Evolutionary conservation across 768 basidiomycete genomes (phyloP).

Genomic region (Auricularia auricula-judae): DNA sequence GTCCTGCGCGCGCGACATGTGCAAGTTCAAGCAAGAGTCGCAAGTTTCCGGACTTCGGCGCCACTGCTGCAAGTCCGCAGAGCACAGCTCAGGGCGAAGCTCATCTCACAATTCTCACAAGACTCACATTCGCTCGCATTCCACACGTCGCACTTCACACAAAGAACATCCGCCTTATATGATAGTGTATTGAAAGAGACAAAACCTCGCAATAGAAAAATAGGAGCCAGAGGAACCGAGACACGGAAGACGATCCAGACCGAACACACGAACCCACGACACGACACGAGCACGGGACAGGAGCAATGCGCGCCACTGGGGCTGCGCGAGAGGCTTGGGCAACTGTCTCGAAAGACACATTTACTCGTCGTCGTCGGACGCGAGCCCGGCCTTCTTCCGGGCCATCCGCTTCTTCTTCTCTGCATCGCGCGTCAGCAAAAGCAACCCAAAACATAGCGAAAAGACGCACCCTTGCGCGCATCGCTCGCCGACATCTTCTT

Average conservation of each 20-base stretch:
- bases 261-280: neutral
- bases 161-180: neutral
- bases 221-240: neutral
- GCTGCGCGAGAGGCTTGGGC: neutral
- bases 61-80: no score
- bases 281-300: neutral
- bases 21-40: neutral
- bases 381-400: conserved; percentile 78
- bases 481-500: conserved; percentile 82
- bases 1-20: conserved; percentile 65
- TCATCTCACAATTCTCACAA: no score
- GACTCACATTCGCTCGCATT: no score
- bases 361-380: conserved; percentile 46
- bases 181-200: neutral
- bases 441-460: no score
- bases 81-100: no score
- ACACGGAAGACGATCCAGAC: neutral
- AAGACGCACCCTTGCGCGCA: conserved; percentile 48
- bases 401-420: conserved; percentile 95
- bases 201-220: neutral
- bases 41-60: neutral
- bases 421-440: no score
- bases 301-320: neutral
- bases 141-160: no score
- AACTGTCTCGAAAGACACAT: conserved; percentile 1